Base-by-base conservation (phyloP, 495 filamentous ascomycete species). In the Daldinia caldariorum region DNA sequence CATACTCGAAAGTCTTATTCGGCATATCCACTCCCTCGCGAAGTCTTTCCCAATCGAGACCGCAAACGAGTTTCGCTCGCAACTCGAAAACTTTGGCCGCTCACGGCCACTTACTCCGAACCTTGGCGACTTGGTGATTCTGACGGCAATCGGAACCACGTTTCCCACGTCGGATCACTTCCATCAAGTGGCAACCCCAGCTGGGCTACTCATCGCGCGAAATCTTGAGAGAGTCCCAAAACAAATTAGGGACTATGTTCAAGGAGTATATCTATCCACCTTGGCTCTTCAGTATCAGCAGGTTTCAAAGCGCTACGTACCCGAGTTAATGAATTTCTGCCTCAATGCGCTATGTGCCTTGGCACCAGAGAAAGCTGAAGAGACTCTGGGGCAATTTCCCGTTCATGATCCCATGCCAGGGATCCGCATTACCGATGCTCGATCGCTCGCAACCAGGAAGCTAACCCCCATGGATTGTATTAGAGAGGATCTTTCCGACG, bases 111-210 rank as follows among this genome's bases (percentile, higher is more conserved):
- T 89, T 51, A 82, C 81, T 16, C 88, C 90, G 10, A 88, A 83
- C 2, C 83, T 89, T 9, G 91, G 92, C 3, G 94, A 98, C 75
- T 83, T 98, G 22, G 77, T 94, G 9, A 77, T 97, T 29, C 80
- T 99, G 41, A 94, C 92, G 0, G 93, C 93, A 0, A 86, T 97
- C 69, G 88, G 88, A 32, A 88, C 89, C 7, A 91, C 94, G 64
- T 99, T 96, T 77, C 93, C 96, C 5, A 97, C 96, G 0, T 97
- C 92, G 0, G 95, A 99, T 79, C 93, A 97, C 77, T 98, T 97
- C 78, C 95, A 98, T 70, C 90, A 93, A 61, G 91, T 98, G 14
- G 89, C 91, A 53, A 98, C 95, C 4, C 95, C 95, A 0, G 91
- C 94, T 1, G 90, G 92, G 74, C 85, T 97, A 6, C 87, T 85